phyloP scores from a whole-genome alignment of 2,329 filamentous ascomycete species.

The Dactylellina parvicollis region DNA sequence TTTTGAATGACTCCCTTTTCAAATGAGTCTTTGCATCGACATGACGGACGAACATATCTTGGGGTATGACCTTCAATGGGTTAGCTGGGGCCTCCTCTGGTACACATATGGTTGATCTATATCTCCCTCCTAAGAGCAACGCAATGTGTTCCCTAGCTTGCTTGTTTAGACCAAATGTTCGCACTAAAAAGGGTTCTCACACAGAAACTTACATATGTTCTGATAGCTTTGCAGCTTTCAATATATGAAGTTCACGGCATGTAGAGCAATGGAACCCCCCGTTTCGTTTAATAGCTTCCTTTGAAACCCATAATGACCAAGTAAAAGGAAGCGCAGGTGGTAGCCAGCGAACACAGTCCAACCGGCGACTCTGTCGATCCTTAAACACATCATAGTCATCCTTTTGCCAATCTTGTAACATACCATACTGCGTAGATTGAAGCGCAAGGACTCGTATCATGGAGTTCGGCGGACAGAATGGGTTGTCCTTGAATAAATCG shows the following conservation, averaged over 20 bases:
- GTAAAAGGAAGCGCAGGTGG: conserved; percentile 12
- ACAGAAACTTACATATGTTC: conserved; percentile 13
- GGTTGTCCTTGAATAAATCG: too few species aligned
- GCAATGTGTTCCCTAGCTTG: conserved; percentile 11
- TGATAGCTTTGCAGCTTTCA: background rate
- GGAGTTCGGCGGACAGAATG: too few species aligned
- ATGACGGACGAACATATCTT: background rate
- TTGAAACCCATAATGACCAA: conserved; percentile 23
- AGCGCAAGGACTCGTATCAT: conserved; percentile 43
- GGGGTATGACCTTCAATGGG: conserved; percentile 3
- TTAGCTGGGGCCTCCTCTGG: background rate
- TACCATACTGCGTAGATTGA: conserved; percentile 8
- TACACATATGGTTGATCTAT: background rate
- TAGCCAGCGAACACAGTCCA: conserved; percentile 16
- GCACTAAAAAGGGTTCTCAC: background rate
- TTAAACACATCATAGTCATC: background rate
- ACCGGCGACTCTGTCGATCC: background rate
- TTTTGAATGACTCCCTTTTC: background rate
- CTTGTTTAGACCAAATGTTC: background rate
- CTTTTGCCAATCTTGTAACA: conserved; percentile 3
- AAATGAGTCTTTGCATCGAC: background rate
- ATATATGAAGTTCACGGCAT: background rate
- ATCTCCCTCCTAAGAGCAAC: conserved; percentile 17
- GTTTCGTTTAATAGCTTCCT: background rate
- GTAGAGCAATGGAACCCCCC: conserved; percentile 1